phyloP scores from a whole-genome alignment of 805 yeast genomes.

The baker's yeast (Saccharomyces cerevisiae) region DNA sequence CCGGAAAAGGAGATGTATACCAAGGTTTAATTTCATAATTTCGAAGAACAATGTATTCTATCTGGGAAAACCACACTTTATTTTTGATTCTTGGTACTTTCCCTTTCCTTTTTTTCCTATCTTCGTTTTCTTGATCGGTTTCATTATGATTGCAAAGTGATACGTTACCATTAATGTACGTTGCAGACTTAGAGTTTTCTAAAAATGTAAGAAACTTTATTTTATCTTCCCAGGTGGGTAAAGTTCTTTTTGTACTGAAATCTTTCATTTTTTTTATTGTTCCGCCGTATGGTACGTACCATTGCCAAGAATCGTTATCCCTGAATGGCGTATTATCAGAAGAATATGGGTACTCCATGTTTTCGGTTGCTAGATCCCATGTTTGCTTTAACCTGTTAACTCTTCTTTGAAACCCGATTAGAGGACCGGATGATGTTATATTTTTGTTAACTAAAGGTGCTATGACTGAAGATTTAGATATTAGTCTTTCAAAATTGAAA shows the following conservation, averaged over 20 bases:
- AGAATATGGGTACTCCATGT: background rate
- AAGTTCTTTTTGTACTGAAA: conserved; percentile 51
- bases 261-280: conserved; percentile 47
- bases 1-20: conserved; percentile 92
- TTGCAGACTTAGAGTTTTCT: conserved; percentile 34
- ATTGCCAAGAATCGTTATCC: background rate
- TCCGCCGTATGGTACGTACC: conserved; percentile 41
- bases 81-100: background rate
- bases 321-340: background rate
- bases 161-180: conserved; percentile 32
- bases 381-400: background rate
- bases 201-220: conserved; percentile 38
- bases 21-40: conserved; percentile 75
- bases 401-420: background rate
- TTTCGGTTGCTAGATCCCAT: background rate
- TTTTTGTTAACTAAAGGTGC: background rate
- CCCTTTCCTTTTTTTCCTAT: no score
- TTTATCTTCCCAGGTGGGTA: conserved; percentile 49
- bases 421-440: background rate
- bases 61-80: conserved; percentile 30
- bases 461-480: background rate
- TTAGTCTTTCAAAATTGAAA: conserved; percentile 13
- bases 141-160: conserved; percentile 19
- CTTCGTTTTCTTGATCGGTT: conserved; percentile 7
- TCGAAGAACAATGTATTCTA: conserved; percentile 62